Evolutionary conservation across 23 red algal genomes (phyloP).

Genomic region (Gracilaria domingensis): DNA sequence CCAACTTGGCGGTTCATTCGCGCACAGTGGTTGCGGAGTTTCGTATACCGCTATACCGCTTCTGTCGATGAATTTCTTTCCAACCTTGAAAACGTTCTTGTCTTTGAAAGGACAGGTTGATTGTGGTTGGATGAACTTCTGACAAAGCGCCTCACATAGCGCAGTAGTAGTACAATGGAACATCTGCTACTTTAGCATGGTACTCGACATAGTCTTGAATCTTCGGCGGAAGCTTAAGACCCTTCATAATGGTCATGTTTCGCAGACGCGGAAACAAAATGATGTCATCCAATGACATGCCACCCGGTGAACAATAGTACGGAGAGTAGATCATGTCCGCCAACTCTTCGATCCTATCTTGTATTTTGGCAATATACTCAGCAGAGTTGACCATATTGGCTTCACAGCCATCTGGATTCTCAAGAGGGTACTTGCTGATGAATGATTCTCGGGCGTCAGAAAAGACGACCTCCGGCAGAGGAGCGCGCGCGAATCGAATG

Average conservation of each 20-base stretch:
- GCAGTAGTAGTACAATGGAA: constrained; percentile 29
- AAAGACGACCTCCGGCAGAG: constrained; percentile 66
- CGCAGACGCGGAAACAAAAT: constrained; percentile 59
- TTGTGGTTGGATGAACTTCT: no score
- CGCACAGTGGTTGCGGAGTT: no score
- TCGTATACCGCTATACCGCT: no score
- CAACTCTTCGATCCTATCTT: constrained; percentile 18
- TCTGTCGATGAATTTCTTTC: no score
- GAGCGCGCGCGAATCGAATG: constrained; percentile 44
- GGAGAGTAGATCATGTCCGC: constrained; percentile 44
- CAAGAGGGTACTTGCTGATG: constrained; percentile 41
- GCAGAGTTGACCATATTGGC: constrained; percentile 43
- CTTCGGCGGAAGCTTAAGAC: constrained; percentile 43
- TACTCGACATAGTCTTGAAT: constrained; percentile 49
- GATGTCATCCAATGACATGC: constrained; percentile 64
- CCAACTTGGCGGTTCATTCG: no score
- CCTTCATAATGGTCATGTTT: constrained; percentile 64
- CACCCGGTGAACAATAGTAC: constrained; percentile 33
- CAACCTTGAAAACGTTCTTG: no score
- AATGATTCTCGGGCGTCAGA: constrained; percentile 38
- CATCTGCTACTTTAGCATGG: constrained; percentile 14
- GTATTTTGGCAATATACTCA: constrained; percentile 45
- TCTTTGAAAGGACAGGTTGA: no score
- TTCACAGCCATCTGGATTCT: constrained; percentile 31
- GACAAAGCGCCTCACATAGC: no score